Evolutionary conservation across 2,329 filamentous ascomycete species (phyloP), one percentile per base, ranked within the genome.

Genomic region (Tolypocladium nubicola): DNA sequence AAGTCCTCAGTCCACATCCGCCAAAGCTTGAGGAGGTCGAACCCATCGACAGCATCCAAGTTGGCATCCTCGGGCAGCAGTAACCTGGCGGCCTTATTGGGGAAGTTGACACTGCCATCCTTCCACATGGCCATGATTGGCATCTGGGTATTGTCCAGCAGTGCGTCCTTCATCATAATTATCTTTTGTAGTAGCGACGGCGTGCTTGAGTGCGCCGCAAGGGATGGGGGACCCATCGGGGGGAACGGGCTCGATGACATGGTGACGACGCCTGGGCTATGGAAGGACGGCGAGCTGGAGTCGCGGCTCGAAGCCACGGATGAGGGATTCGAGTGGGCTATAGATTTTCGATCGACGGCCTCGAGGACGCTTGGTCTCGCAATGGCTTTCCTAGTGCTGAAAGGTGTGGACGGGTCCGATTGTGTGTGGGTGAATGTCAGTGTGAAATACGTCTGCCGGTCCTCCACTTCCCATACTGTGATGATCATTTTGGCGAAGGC

Each of bases 61-160:
- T 76, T 73, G 4, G 71, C 69, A 16, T 74, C 68, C 11, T 71
- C 68, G 30, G 73, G 66, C 59, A 84, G 76, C n/a, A 86, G 69
- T 4, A 72, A 69, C 14, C 79, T 74, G 14, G 81, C 81, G 4
- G 87, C 86, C 62, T 80, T 82, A 65, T 93, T 93, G 4, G 88
- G 85, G 49, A 90, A 84, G 0, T 83, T 85, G 52, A 90, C 84
- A 53, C 82, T 87, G 56, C 87, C 83, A 62, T 93, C 89, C 66
- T 86, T 87, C 89, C 89, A 92, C 84, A 91, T 88, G 30, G 87
- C 86, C 50, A 91, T 75, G 26, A 90, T 86, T 0, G 89, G 88
- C 66, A 89, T 84, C 60, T 84, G 81, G 33, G 89, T 88, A 43
- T 84, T 88, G 66, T 90, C 87, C 8, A 93, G 73, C 23, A 92